Evolutionary conservation across 768 basidiomycete species (phyloP), one percentile per base, ranked within the genome.

Genomic region (Amanita jacksonii): DNA sequence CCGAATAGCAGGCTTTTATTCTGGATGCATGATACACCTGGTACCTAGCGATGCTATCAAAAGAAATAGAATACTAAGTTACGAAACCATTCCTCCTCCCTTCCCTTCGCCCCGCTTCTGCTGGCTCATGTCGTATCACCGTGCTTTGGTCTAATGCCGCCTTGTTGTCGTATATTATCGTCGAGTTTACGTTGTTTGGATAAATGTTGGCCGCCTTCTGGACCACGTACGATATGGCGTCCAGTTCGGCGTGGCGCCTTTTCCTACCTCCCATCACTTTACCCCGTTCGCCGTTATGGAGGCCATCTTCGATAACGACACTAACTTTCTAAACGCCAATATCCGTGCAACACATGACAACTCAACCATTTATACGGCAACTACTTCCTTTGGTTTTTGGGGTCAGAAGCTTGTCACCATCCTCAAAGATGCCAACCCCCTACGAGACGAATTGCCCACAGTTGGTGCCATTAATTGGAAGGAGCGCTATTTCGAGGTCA

Each of bases 401-500:
- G 66, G 69, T 4, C 59, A 65, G 8, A 64, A 71, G 9, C 67
- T 63, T 35, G 56, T 63, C 30, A 75, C 74, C 0, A 52, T 70
- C 23, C 57, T 76, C 38, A 58, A 61, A 47, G 74, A 76, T 47
- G 63, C 62, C 36, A 74, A 76, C 50, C 74, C 74, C 2, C 55
- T 58, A 0, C 54, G 53, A 1, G 64, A 64, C 10, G 48, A 62
- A 6, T 49, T 63, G 3, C 52, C 53, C 1, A 52, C 58, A n/a
- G 72, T 72, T 5, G 74, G 70, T 2, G 63, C 61, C 5, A 73
- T 76, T 31, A 62, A 72, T 46, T 76, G 74, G 74, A 62, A 61
- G 44, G 71, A 73, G 34, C 70, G 70, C 54, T 55, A 57, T 7
- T 62, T 76, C 20, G 72, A 74, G 53, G 57, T 75, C 6, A 52